Percentiles rank a stretch among this genome's conserved stretches.
Conservation (phyloP, 2,329 filamentous ascomycete species). For the Chaetomium globosum region DNA sequence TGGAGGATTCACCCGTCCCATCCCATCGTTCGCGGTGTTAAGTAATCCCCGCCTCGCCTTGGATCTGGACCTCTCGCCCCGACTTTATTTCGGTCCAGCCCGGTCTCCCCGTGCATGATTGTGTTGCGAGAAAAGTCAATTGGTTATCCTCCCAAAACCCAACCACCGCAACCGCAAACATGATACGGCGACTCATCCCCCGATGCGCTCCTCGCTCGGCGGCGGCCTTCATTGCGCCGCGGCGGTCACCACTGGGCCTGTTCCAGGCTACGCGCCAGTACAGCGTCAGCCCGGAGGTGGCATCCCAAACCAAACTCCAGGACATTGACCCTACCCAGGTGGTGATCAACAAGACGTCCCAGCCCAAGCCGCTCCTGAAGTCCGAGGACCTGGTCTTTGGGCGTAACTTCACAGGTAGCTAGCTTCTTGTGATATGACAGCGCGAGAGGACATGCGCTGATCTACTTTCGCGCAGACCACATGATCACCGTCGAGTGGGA, state of each 20-base stretch:
- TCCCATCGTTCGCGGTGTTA: background rate
- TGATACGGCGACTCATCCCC: conserved; percentile 45
- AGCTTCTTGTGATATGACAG: background rate
- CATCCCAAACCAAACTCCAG: conserved; percentile 57
- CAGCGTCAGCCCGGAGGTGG: conserved; percentile 57
- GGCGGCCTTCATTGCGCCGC: conserved; percentile 39
- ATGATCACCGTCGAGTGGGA: conserved; percentile 98
- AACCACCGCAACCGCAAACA: conserved; percentile 35
- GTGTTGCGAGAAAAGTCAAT: background rate
- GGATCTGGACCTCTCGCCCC: background rate
- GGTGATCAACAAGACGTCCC: conserved; percentile 70
- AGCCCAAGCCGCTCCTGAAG: conserved; percentile 73
- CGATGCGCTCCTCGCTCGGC: conserved; percentile 42
- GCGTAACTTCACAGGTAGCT: conserved; percentile 79
- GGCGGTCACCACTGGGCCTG: conserved; percentile 40
- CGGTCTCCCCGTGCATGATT: background rate
- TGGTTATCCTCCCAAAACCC: background rate
- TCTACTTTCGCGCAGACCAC: conserved; percentile 66
- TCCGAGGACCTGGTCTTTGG: conserved; percentile 88
- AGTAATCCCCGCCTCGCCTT: background rate
- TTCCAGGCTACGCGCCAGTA: conserved; percentile 49
- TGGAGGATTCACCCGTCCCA: background rate
- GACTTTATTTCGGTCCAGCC: background rate
- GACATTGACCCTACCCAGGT: conserved; percentile 79
- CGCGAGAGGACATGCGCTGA: conserved; percentile 11